These are phyloP conservation scores for Globisporangium alternatum DNA, from an alignment of 352 stramenopile genomes.

Conservation along the genomic window DNA sequence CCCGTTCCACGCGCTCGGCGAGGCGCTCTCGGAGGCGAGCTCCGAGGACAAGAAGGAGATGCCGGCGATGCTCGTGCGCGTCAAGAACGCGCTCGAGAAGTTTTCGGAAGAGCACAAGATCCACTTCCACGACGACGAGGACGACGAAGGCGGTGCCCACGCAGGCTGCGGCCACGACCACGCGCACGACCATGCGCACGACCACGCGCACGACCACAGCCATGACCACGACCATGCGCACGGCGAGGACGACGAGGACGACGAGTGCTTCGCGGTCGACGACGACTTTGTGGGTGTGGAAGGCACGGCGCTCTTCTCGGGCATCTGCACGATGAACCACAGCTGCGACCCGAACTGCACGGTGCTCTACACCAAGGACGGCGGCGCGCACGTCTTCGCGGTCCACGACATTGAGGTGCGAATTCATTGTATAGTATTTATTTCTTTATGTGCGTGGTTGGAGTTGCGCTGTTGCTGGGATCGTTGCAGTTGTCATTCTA, in stretches of 20 bases:
- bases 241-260: constrained; percentile 41
- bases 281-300: constrained; percentile 94
- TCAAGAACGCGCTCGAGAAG: constrained; percentile 65
- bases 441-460: background rate
- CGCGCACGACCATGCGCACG: constrained; percentile 24
- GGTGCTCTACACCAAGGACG: constrained; percentile 86
- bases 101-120: constrained; percentile 60
- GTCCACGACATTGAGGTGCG: constrained; percentile 52
- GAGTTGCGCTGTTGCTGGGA: background rate
- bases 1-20: constrained; percentile 68
- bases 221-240: constrained; percentile 22
- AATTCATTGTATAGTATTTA: background rate
- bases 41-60: constrained; percentile 65
- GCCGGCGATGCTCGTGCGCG: constrained; percentile 49
- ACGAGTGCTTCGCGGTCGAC: constrained; percentile 39
- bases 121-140: constrained; percentile 33
- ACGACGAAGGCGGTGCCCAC: constrained; percentile 20
- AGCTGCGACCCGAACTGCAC: constrained; percentile 92
- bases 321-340: constrained; percentile 97
- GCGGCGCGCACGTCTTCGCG: constrained; percentile 66
- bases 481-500: background rate
- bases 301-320: constrained; percentile 92
- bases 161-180: constrained; percentile 30
- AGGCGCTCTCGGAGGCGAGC: constrained; percentile 53
- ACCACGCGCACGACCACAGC: constrained; percentile 23